Conservation (phyloP, 352 stramenopile species). For the Phytophthora citrophthora region DNA sequence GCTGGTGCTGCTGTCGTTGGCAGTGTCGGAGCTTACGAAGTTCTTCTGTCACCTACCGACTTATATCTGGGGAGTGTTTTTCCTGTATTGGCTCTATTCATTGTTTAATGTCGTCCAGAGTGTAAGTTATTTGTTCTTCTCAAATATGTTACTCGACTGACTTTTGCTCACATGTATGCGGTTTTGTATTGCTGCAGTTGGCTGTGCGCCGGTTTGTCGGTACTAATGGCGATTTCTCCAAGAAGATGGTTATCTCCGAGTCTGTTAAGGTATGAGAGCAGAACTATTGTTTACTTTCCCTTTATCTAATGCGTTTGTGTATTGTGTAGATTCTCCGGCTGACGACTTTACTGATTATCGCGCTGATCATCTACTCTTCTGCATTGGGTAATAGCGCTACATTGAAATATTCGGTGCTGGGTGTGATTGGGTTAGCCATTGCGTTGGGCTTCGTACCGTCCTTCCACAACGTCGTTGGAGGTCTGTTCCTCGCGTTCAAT, state of each 20-base stretch:
- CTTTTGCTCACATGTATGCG: slow-evolving; percentile 3
- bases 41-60: slow-evolving; percentile 82
- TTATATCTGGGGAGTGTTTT: slow-evolving; percentile 91
- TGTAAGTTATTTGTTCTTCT: slow-evolving; percentile 42
- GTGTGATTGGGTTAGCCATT: slow-evolving; percentile 84
- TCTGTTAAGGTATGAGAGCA: slow-evolving; percentile 71
- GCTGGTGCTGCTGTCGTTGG: slow-evolving; percentile 71
- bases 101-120: slow-evolving; percentile 90
- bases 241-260: slow-evolving; percentile 90
- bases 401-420: slow-evolving; percentile 86
- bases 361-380: slow-evolving; percentile 88
- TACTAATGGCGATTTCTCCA: slow-evolving; percentile 81
- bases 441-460: slow-evolving; percentile 86
- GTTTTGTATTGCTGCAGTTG: slow-evolving; percentile 46
- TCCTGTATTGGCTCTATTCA: slow-evolving; percentile 90
- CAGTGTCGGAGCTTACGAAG: slow-evolving; percentile 52
- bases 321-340: slow-evolving; percentile 70
- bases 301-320: neutral
- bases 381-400: slow-evolving; percentile 70
- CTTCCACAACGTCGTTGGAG: slow-evolving; percentile 88
- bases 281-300: neutral
- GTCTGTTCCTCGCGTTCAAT: slow-evolving; percentile 90
- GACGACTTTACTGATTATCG: slow-evolving; percentile 78
- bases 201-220: slow-evolving; percentile 82
- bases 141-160: neutral